These are phyloP conservation scores for Coriaria nepalensis DNA, from an alignment of 306 rosid species.

Conservation along the genomic window DNA sequence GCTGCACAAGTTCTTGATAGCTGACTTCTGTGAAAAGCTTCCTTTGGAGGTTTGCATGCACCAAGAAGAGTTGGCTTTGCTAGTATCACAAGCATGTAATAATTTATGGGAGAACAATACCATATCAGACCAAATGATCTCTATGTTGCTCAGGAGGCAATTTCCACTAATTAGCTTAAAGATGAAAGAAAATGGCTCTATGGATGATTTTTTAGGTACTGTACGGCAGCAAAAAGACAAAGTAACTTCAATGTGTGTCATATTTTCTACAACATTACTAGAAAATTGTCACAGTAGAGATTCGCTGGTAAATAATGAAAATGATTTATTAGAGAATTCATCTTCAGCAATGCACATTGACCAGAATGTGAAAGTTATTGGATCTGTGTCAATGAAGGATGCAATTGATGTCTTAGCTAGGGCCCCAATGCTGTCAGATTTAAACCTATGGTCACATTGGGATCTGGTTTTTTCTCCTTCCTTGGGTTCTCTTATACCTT, in stretches of 20 bases:
- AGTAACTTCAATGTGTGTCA: constrained; percentile 41
- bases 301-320: constrained; percentile 27
- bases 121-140: constrained; percentile 39
- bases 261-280: constrained; percentile 53
- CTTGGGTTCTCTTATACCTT: constrained; percentile 69
- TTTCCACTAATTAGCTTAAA: constrained; percentile 59
- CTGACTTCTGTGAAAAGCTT: constrained; percentile 25
- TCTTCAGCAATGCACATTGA: constrained; percentile 15
- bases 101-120: constrained; percentile 44
- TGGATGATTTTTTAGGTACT: constrained; percentile 38
- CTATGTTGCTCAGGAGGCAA: constrained; percentile 50
- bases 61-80: constrained; percentile 43
- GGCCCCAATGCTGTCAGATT: constrained; percentile 75
- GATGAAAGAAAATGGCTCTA: constrained; percentile 32
- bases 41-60: constrained; percentile 47
- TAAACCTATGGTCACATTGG: constrained; percentile 93
- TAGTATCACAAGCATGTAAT: constrained; percentile 66
- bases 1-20: constrained; percentile 28
- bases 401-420: constrained; percentile 52
- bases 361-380: constrained; percentile 17
- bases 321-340: constrained; percentile 19
- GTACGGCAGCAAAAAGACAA: constrained; percentile 30
- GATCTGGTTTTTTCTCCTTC: constrained; percentile 66
- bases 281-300: constrained; percentile 24
- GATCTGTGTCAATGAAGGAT: constrained; percentile 35